Percentiles rank a stretch among this genome's conserved stretches.
Evolutionary conservation across 441 rosid species (phyloP).

Genomic region (Erysimum cheiri): DNA sequence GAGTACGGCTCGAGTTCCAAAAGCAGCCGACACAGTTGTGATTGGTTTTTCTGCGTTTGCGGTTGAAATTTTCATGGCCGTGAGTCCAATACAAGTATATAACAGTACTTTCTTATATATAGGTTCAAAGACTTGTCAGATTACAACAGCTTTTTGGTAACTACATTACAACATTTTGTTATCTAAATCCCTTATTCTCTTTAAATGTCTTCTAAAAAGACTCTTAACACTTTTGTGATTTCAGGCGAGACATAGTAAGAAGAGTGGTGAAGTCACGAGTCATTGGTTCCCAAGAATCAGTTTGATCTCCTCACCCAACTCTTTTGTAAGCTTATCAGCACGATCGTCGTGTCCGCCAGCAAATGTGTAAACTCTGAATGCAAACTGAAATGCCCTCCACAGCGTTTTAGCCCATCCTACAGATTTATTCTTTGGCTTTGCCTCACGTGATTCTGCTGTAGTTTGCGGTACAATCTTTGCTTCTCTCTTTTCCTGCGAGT

Average conservation of each 20-base stretch:
- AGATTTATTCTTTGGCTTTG: conserved; percentile 31
- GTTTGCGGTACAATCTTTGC: conserved; percentile 18
- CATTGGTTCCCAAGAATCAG: conserved; percentile 23
- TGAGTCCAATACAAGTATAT: too few species aligned
- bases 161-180: conserved; percentile 31
- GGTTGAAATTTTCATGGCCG: not conserved
- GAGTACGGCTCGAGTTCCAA: not conserved
- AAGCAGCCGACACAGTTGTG: not conserved
- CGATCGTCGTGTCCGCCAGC: conserved; percentile 80
- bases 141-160: conserved; percentile 26
- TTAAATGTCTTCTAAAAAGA: not conserved
- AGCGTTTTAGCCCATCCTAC: conserved; percentile 46
- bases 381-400: conserved; percentile 73
- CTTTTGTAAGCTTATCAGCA: conserved; percentile 57
- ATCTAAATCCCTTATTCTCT: conserved; percentile 14
- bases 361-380: conserved; percentile 63
- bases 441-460: conserved; percentile 15
- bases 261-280: conserved; percentile 32
- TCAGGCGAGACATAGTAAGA: conserved; percentile 27
- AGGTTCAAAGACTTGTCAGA: conserved; percentile 4
- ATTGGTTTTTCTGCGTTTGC: not conserved
- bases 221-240: not conserved
- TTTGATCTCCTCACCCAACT: conserved; percentile 59
- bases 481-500: conserved; percentile 45
- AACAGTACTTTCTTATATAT: not conserved